Base-by-base conservation (phyloP, 306 rosid species). In the Cicer arietinum region DNA sequence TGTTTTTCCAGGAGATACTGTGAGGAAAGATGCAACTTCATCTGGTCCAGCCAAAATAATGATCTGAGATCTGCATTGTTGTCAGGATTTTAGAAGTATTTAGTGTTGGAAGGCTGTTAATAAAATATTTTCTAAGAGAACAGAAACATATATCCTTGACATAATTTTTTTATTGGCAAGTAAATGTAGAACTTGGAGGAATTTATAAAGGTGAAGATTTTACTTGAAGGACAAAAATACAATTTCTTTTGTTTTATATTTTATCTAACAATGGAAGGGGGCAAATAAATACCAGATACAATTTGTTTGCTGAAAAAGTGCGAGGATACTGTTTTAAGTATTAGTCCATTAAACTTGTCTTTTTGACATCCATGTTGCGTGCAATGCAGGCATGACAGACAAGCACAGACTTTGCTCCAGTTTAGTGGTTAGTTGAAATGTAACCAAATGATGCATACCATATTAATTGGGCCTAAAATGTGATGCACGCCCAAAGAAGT, bases 1-100 rank as follows among this genome's bases (percentile, higher is more conserved):
- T 72, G 52, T 62, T 65, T 46, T 75, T 62, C 40, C 88, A 87
- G 94, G 77, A 63, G 82, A 83, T 63, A 82, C 83, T 40, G 76
- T n/a, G 70, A 67, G 43, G 30, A 80, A 87, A 76, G 92, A 45
- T 75, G 78, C 76, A 65, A 79, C 66, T 69, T 78, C 87, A 41
- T 37, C 86, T 39, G 50, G 62, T 52, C 12, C 67, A 25, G 47
- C 82, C 50, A 84, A 78, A 17, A 68, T 92, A 60, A 70, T 87
- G 22, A 71, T 80, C 17, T 90, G 84, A 90, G 54, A 62, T 72
- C 48, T 59, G 71, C 74, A 7, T 37, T 7, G 66, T 12, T 75
- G 73, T 56, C 44, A 7, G 74, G 76, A 69, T 25, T 35, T 54
- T 9, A 43, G 69, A 73, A 73, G 44, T 25, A 63, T 77, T 69